A percentile compares a stretch with the other conserved stretches of the same genome.
These are phyloP conservation scores for Hypholoma fasciculare DNA, from an alignment of 768 basidiomycete genomes.

Conservation along the genomic window DNA sequence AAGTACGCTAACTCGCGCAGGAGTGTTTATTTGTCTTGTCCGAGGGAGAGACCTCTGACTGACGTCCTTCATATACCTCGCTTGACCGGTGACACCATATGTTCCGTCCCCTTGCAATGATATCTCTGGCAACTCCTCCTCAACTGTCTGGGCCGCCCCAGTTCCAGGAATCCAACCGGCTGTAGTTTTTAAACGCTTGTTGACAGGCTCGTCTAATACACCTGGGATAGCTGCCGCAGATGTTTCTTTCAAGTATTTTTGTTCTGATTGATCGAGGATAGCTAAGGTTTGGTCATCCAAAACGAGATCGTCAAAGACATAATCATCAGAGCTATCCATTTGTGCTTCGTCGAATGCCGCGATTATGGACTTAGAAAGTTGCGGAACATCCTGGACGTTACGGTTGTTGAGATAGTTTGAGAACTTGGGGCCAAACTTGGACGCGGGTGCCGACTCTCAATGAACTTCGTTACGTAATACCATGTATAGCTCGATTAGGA, in stretches of 20 bases:
- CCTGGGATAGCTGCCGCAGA: constrained; percentile 13
- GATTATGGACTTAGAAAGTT: not conserved
- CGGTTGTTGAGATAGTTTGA: not conserved
- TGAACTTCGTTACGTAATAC: not conserved
- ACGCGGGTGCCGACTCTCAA: not conserved
- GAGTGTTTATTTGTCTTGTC: not conserved
- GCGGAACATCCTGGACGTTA: not conserved
- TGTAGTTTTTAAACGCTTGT: constrained; percentile 58
- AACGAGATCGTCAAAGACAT: constrained; percentile 61
- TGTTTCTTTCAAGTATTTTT: constrained; percentile 33
- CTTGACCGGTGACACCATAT: constrained; percentile 39
- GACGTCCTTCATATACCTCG: not conserved
- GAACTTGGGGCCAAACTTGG: not conserved
- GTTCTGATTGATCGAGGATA: constrained; percentile 59
- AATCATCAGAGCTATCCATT: constrained; percentile 69
- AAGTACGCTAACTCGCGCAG: not conserved
- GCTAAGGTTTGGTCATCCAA: constrained; percentile 65
- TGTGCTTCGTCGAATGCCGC: not conserved
- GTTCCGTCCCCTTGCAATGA: constrained; percentile 59
- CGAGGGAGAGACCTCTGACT: not conserved
- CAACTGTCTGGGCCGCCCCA: constrained; percentile 30
- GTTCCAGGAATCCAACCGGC: constrained; percentile 41
- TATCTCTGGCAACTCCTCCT: constrained; percentile 63
- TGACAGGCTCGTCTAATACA: constrained; percentile 33
- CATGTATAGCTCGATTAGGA: not conserved